Evolutionary conservation across 2,329 filamentous ascomycete genomes (phyloP).

Genomic region (Colletotrichum salicis): DNA sequence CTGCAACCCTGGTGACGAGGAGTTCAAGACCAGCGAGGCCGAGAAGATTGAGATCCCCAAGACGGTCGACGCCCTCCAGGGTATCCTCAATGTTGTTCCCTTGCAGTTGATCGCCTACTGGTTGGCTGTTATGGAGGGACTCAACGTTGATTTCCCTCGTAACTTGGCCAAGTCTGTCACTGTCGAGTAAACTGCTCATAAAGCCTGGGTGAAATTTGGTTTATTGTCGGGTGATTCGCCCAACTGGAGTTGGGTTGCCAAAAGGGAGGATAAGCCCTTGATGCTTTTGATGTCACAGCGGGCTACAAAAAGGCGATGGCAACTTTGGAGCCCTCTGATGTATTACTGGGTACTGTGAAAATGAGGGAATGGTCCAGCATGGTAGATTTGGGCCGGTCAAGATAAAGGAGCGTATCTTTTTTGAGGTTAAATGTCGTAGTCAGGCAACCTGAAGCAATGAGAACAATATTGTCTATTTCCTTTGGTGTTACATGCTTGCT

Average conservation of each 20-base stretch:
- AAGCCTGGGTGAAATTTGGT: slow-evolving; percentile 1
- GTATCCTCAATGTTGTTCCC: slow-evolving; percentile 96
- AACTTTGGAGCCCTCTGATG: slow-evolving; percentile 15
- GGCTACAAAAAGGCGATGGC: slow-evolving; percentile 11
- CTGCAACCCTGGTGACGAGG: slow-evolving; percentile 89
- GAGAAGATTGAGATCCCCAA: slow-evolving; percentile 98
- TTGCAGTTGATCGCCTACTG: slow-evolving; percentile 99
- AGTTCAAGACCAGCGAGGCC: slow-evolving; percentile 88
- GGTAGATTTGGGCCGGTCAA: slow-evolving; percentile 28
- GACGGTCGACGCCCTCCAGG: slow-evolving; percentile 95
- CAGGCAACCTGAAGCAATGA: slow-evolving; percentile 33
- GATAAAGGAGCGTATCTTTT: slow-evolving; percentile 31
- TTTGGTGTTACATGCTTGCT: slow-evolving; percentile 5
- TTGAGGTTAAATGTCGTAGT: slow-evolving; percentile 28
- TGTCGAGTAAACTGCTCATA: slow-evolving; percentile 78
- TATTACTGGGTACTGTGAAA: slow-evolving; percentile 33
- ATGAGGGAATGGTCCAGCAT: slow-evolving; percentile 26
- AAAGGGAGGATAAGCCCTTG: slow-evolving; percentile 32
- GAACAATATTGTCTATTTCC: slow-evolving; percentile 34
- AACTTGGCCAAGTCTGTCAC: slow-evolving; percentile 99
- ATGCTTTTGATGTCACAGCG: slow-evolving; percentile 22
- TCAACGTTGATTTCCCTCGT: slow-evolving; percentile 98
- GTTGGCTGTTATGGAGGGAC: slow-evolving; percentile 93
- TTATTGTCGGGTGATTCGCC: slow-evolving; percentile 21
- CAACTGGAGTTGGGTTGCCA: slow-evolving; percentile 33